Conservation (phyloP, 148 eudicot genomes). For the Camellia granthamiana region DNA sequence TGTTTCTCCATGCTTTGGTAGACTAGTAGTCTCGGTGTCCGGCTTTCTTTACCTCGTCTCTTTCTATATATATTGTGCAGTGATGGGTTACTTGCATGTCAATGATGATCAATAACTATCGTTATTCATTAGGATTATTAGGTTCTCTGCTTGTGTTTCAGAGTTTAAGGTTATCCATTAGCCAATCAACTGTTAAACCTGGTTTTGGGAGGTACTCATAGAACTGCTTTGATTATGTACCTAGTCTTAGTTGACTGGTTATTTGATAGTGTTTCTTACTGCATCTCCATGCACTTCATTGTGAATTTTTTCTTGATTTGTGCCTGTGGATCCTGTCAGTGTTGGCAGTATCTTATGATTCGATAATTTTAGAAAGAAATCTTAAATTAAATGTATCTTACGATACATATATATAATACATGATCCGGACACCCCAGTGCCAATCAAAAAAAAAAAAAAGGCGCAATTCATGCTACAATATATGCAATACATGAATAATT, state of each 20-base stretch:
- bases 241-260: background rate
- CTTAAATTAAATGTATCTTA: too few relatives aligned
- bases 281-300: background rate
- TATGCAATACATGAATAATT: too few relatives aligned
- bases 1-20: background rate
- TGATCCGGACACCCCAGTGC: too few relatives aligned
- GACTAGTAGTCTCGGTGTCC: background rate
- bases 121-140: background rate
- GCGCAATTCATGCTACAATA: too few relatives aligned
- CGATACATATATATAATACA: too few relatives aligned
- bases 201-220: background rate
- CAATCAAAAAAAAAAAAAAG: too few relatives aligned
- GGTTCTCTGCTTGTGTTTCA: background rate
- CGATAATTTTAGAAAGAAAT: too few relatives aligned
- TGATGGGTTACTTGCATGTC: background rate
- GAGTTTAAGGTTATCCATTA: background rate
- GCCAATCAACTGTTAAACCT: background rate
- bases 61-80: background rate
- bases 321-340: background rate
- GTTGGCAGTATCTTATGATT: too few relatives aligned
- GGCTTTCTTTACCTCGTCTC: background rate
- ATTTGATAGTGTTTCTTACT: background rate
- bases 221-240: background rate
- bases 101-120: background rate
- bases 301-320: conserved; percentile 1